Conservation (phyloP, 306 rosid species). For the Corylus avellana region DNA sequence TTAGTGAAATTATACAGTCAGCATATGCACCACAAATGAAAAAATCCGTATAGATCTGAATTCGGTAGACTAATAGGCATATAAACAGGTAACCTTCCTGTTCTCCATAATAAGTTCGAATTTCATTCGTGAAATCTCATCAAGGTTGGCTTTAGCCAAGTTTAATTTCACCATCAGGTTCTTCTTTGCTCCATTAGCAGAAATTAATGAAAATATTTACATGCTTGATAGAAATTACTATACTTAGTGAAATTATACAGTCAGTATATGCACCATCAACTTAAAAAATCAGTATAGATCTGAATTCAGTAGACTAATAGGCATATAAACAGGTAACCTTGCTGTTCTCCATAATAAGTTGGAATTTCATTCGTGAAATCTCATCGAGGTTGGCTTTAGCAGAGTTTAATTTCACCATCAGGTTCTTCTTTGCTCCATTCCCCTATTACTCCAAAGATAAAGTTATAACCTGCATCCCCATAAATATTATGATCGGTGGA, state of each 20-base stretch:
- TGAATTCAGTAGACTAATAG: conserved; percentile 17
- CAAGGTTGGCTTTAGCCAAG: conserved; percentile 66
- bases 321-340: conserved; percentile 51
- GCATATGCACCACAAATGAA: conserved; percentile 6
- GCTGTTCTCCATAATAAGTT: conserved; percentile 49
- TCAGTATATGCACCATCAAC: conserved; percentile 14
- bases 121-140: conserved; percentile 55
- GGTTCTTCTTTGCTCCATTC: conserved; percentile 45
- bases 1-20: conserved; percentile 5
- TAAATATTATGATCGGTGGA: conserved; percentile 15
- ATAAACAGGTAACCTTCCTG: conserved; percentile 50
- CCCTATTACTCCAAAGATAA: conserved; percentile 53
- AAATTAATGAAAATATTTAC: neutral
- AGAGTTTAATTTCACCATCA: conserved; percentile 51
- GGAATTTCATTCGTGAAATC: conserved; percentile 51
- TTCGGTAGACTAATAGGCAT: conserved; percentile 22
- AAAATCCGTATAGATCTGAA: neutral
- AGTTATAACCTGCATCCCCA: conserved; percentile 28
- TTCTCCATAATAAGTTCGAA: conserved; percentile 53
- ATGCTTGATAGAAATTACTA: conserved; percentile 1
- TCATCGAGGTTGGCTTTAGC: conserved; percentile 71
- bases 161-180: conserved; percentile 51
- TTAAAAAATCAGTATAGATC: neutral
- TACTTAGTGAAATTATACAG: neutral
- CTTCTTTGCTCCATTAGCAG: conserved; percentile 38